A percentile compares a stretch with the other conserved stretches of the same genome.
Evolutionary conservation across 2,329 filamentous ascomycete genomes (phyloP).

Genomic region (Fusarium sp.): DNA sequence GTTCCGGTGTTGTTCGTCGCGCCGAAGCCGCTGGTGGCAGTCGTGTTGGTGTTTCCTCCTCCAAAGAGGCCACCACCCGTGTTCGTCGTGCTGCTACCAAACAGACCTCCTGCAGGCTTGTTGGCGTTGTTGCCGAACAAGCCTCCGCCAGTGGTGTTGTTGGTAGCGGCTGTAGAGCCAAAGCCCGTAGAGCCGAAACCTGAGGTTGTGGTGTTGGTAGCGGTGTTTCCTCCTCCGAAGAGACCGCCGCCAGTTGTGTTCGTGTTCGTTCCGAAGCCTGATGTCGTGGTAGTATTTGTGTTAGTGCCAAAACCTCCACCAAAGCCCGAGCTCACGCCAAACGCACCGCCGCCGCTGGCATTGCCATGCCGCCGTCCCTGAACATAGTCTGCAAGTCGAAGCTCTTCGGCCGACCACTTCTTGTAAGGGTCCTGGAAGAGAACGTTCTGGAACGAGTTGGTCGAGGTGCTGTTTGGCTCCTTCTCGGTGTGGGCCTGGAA

Average conservation of each 20-base stretch:
- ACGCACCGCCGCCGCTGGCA: slow-evolving; percentile 84
- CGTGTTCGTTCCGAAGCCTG: slow-evolving; percentile 60
- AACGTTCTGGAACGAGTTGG: slow-evolving; percentile 81
- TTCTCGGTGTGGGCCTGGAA: slow-evolving; percentile 81
- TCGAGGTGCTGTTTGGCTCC: slow-evolving; percentile 68
- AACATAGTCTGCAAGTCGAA: slow-evolving; percentile 87
- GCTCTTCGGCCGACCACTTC: slow-evolving; percentile 90
- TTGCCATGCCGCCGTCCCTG: slow-evolving; percentile 89
- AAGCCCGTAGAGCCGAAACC: slow-evolving; percentile 53
- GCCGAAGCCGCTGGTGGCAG: slow-evolving; percentile 39
- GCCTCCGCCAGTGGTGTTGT: slow-evolving; percentile 49
- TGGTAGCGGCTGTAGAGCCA: slow-evolving; percentile 47
- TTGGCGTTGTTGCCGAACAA: slow-evolving; percentile 52
- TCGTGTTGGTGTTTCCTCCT: slow-evolving; percentile 35
- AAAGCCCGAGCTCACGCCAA: slow-evolving; percentile 72
- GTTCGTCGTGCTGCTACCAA: slow-evolving; percentile 39
- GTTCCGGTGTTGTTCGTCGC: slow-evolving; percentile 42
- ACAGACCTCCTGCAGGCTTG: slow-evolving; percentile 44
- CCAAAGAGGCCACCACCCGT: slow-evolving; percentile 43
- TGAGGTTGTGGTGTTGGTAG: slow-evolving; percentile 42
- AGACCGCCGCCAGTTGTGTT: slow-evolving; percentile 51
- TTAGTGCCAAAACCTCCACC: slow-evolving; percentile 63
- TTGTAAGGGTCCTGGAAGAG: slow-evolving; percentile 83
- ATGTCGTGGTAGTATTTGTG: slow-evolving; percentile 39
- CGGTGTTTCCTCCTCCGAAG: slow-evolving; percentile 52